Evolutionary conservation across 2,329 filamentous ascomycete species (phyloP), one percentile per base, ranked within the genome.

Genomic region (Bipolaris cookei): DNA sequence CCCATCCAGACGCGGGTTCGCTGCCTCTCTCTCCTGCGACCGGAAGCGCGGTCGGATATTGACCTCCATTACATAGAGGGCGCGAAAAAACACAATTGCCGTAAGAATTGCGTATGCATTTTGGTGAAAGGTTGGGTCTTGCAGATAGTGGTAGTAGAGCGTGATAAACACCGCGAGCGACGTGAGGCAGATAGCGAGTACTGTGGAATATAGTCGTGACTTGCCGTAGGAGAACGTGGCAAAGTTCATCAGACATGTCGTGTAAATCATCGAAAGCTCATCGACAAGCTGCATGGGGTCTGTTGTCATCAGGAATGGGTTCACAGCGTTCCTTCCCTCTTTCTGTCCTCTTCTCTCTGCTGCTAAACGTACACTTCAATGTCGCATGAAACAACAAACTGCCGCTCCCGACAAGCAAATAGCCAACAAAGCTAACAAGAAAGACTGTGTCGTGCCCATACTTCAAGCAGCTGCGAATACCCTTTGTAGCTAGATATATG

Each of bases 71-170:
- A 90, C 86, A 72, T 87, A 91, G 81, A 93, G 88, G 66, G 87
- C 89, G 32, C 90, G 86, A 51, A 90, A 79, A 21, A 95, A 82
- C 20, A 94, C 86, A 39, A 87, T 80, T 4, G 83, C 82, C 0
- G 91, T 95, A 41, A 96, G 78, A 3, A 89, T 71, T 1, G 87
- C 90, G 66, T 92, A 96, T 4, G 88, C 89, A 59, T 86, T 88
- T 73, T 96, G 91, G 77, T 96, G 92, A 75, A 96, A 96, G 1
- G 86, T 81, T 0, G 92, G 91, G 63, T 96, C 88, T 71, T 93
- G 91, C 14, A 92, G 86, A 61, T 90, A 86, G 46, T 92, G 90
- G 76, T 96, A 96, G 75, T 90, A 86, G 38, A 90, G 81, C 13
- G 91, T 95, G 73, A 96, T 93, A 68, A 88, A 89, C 25, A 83